These are phyloP conservation scores for Candida caryicola DNA, from an alignment of 805 yeast genomes.

Conservation along the genomic window DNA sequence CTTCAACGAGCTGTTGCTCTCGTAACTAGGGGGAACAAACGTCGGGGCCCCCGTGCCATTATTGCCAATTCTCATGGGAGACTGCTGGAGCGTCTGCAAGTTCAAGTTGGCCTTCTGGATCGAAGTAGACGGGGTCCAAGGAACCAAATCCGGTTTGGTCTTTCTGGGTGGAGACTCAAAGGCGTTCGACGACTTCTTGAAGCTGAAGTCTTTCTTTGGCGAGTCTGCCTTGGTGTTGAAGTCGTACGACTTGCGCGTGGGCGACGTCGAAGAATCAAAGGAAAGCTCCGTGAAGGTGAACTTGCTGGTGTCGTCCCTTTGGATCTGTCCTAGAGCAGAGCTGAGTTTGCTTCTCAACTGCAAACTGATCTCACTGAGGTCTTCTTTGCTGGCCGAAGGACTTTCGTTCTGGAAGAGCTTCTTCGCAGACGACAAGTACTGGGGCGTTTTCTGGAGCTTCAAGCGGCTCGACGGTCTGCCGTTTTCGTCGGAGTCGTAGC, in stretches of 20 bases:
- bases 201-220: not conserved
- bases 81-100: constrained; percentile 36
- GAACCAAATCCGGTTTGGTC: not conserved
- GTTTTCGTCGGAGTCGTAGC: constrained; percentile 30
- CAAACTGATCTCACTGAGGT: constrained; percentile 36
- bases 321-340: constrained; percentile 41
- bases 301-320: constrained; percentile 23
- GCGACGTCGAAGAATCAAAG: constrained; percentile 14
- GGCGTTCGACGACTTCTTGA: constrained; percentile 1
- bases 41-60: not conserved
- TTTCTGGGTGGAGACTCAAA: not conserved
- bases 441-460: constrained; percentile 39
- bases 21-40: not conserved
- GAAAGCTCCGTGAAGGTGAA: constrained; percentile 32
- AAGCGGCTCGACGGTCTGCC: constrained; percentile 7
- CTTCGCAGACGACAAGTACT: constrained; percentile 39
- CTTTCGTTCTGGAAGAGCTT: constrained; percentile 33
- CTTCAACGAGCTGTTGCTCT: constrained; percentile 9
- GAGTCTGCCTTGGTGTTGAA: constrained; percentile 11
- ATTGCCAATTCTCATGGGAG: constrained; percentile 21
- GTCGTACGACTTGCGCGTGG: constrained; percentile 11
- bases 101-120: constrained; percentile 32
- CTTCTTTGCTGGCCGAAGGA: constrained; percentile 24
- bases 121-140: constrained; percentile 22
- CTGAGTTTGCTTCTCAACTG: constrained; percentile 37